A percentile compares a stretch with the other conserved stretches of the same genome.
Conservation (phyloP, 169 alveolate species). For the Blepharisma undulans region DNA sequence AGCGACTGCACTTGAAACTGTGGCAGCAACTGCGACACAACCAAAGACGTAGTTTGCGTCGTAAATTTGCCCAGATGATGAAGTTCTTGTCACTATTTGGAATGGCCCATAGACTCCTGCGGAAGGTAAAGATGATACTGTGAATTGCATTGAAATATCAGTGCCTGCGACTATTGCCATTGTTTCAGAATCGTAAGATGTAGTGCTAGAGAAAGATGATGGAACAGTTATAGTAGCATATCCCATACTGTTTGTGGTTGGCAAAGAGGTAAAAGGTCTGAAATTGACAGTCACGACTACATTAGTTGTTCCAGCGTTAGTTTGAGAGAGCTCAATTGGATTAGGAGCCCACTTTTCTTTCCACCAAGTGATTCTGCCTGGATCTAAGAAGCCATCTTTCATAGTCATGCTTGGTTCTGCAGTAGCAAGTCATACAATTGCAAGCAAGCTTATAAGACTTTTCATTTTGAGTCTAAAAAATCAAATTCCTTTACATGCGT, state of each 20-base stretch:
- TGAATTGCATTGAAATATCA: neutral
- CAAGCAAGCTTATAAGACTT: too few relatives aligned
- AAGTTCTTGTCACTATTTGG: neutral
- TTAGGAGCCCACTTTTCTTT: neutral
- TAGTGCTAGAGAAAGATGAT: neutral
- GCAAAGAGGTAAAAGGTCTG: neutral
- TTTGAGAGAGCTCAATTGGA: neutral
- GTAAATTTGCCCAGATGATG: neutral
- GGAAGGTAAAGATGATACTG: neutral
- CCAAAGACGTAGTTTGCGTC: neutral
- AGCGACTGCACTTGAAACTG: neutral
- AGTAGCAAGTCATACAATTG: too few relatives aligned
- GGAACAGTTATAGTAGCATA: neutral
- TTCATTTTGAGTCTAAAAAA: too few relatives aligned
- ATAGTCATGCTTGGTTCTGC: too few relatives aligned
- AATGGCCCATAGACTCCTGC: constrained; percentile 6
- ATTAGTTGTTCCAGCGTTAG: neutral
- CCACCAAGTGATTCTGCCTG: neutral
- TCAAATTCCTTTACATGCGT: too few relatives aligned
- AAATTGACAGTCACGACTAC: neutral
- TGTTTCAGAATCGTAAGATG: neutral
- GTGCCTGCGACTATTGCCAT: neutral
- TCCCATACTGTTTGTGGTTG: neutral
- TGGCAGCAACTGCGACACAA: neutral
- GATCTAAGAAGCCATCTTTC: neutral